These are phyloP conservation scores for Blastocladiella emersonii DNA, from an alignment of 371 early-diverging fungal species.

Conservation along the genomic window DNA sequence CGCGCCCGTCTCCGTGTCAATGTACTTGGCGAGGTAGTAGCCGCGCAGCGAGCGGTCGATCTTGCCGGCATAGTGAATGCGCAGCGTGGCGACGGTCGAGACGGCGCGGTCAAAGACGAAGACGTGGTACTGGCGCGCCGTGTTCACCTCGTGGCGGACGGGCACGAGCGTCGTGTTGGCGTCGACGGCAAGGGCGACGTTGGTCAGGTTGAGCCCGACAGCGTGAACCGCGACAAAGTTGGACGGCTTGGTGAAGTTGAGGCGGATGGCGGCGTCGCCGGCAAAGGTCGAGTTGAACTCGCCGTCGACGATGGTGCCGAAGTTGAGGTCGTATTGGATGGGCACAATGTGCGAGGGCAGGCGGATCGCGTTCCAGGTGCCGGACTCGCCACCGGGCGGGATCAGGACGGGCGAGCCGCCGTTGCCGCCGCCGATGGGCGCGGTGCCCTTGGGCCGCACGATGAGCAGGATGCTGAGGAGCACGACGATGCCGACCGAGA, in stretches of 20 bases:
- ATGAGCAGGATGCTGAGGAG: too few relatives aligned
- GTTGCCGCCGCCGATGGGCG: background rate
- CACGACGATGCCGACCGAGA: too few relatives aligned
- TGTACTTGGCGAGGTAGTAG: slow-evolving; percentile 5
- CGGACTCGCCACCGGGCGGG: background rate
- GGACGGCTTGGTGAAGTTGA: background rate
- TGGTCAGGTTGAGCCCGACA: background rate
- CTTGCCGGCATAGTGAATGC: background rate
- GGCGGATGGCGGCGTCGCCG: background rate
- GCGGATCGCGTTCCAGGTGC: background rate
- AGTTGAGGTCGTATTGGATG: background rate
- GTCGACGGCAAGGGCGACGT: too few relatives aligned
- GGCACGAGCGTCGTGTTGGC: background rate
- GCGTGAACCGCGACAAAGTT: background rate
- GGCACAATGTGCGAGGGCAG: background rate
- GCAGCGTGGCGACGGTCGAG: background rate
- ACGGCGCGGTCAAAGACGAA: background rate
- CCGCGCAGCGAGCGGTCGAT: background rate
- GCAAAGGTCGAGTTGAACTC: background rate
- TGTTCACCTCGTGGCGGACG: background rate
- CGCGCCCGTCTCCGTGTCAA: background rate
- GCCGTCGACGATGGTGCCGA: background rate
- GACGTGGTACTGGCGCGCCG: slow-evolving; percentile 2
- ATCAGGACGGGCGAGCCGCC: background rate
- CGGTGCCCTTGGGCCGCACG: too few relatives aligned